Conservation (phyloP, 192 early-diverging fungal genomes). For the Backusella psychrophila region DNA sequence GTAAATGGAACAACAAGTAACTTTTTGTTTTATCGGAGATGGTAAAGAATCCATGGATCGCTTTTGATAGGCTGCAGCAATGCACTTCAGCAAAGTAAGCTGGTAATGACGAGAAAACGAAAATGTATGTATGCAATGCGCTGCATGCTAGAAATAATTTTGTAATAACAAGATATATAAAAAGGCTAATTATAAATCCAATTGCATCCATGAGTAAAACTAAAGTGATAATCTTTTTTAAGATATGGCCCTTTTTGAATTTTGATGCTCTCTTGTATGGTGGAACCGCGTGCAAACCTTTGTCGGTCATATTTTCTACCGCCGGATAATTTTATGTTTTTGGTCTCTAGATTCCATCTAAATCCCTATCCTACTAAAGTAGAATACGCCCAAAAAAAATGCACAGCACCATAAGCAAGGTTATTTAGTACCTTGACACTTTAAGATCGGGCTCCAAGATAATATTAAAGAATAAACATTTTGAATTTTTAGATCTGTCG, state of each 20-base stretch:
- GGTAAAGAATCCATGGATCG: neutral
- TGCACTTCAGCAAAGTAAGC: neutral
- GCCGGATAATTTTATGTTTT: neutral
- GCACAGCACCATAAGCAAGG: neutral
- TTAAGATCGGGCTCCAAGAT: neutral
- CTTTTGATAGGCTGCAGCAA: neutral
- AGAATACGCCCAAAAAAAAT: neutral
- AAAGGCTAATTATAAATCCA: neutral
- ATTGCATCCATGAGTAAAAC: neutral
- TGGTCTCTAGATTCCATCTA: neutral
- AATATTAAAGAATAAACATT: neutral
- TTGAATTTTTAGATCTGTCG: neutral
- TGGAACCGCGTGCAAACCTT: neutral
- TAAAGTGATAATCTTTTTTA: neutral
- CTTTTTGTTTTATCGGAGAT: neutral
- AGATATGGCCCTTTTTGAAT: neutral
- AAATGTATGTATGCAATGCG: neutral
- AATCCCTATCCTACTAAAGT: neutral
- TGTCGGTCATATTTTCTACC: neutral
- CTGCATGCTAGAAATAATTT: neutral
- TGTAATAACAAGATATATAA: neutral
- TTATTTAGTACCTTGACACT: neutral
- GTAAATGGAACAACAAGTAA: neutral
- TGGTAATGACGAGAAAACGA: neutral
- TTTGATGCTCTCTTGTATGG: neutral